Conservation (phyloP, 176 grass and related monocot genomes). For the Oryza longistaminata region DNA sequence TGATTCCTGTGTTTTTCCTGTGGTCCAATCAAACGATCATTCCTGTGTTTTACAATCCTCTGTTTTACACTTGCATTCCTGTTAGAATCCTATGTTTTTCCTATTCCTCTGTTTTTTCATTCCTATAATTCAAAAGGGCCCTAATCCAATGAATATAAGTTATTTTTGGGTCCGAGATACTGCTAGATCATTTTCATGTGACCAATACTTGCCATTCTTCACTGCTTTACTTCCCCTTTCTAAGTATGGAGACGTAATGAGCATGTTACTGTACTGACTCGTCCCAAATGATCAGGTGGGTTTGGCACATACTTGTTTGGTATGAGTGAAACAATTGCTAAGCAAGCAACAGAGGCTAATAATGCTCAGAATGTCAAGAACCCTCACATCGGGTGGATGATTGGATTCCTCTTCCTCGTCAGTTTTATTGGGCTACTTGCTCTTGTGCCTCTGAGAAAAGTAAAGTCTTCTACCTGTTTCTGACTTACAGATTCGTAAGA, state of each 20-base stretch:
- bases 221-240: background rate
- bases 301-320: constrained; percentile 70
- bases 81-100: no score
- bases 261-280: constrained; percentile 18
- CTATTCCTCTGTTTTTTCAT: no score
- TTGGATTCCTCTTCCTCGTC: constrained; percentile 62
- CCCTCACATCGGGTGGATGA: constrained; percentile 69
- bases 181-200: background rate
- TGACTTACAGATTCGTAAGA: background rate
- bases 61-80: no score
- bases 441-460: constrained; percentile 83
- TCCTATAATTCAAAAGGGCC: no score
- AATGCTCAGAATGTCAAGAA: constrained; percentile 59
- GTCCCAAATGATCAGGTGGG: constrained; percentile 52
- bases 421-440: constrained; percentile 77
- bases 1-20: no score
- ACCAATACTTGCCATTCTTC: background rate
- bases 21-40: no score
- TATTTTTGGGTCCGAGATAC: no score
- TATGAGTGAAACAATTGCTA: constrained; percentile 62
- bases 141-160: no score
- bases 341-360: constrained; percentile 51
- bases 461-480: constrained; percentile 10
- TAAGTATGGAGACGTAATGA: background rate
- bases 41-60: no score